Conservation (phyloP, 345 rosid genomes). For the Anastatica hierochuntica region DNA sequence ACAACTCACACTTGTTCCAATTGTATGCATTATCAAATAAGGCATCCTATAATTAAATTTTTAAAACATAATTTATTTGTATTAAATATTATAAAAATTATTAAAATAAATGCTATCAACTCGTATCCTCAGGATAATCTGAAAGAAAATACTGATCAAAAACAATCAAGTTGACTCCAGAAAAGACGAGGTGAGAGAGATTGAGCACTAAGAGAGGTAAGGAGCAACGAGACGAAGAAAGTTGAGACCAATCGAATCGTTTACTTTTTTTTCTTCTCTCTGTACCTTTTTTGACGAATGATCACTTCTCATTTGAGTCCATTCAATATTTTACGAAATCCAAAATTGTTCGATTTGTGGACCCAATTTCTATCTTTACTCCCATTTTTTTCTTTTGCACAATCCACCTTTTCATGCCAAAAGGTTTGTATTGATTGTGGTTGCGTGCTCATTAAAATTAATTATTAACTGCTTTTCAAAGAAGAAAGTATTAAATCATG, state of each 20-base stretch:
- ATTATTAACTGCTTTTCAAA: too few relatives aligned
- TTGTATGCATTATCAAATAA: too few relatives aligned
- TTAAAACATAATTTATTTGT: too few relatives aligned
- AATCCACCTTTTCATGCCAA: constrained; percentile 7
- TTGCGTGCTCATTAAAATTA: too few relatives aligned
- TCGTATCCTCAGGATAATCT: too few relatives aligned
- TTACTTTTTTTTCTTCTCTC: background rate
- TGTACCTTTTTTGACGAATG: background rate
- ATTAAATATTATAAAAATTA: too few relatives aligned
- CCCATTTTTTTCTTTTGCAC: constrained; percentile 1
- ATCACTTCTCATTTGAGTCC: background rate
- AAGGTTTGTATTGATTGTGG: background rate
- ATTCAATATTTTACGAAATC: background rate
- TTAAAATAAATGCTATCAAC: too few relatives aligned
- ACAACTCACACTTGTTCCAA: too few relatives aligned
- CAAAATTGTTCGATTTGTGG: constrained; percentile 4
- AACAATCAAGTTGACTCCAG: constrained; percentile 10
- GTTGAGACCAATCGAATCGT: constrained; percentile 4
- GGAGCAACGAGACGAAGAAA: constrained; percentile 8
- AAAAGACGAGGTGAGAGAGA: background rate
- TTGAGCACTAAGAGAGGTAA: constrained; percentile 5
- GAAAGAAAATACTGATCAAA: too few relatives aligned
- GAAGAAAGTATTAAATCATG: too few relatives aligned
- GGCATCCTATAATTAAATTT: too few relatives aligned
- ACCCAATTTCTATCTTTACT: background rate